Conservation (phyloP, 2,329 filamentous ascomycete genomes). For the Dryadomyces quercivorus region DNA sequence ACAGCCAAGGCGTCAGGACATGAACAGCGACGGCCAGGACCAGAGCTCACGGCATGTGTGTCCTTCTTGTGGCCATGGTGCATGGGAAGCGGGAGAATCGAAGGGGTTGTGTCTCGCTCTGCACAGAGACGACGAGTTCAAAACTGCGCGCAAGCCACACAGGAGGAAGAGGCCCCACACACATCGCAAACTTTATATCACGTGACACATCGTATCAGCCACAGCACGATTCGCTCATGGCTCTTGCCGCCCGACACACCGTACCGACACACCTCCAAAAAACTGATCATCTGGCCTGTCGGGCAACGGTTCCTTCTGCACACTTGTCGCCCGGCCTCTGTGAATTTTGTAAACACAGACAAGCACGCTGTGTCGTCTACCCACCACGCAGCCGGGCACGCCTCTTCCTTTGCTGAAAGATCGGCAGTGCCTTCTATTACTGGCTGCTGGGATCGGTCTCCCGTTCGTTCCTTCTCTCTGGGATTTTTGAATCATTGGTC, state of each 20-base stretch:
- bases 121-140: background rate
- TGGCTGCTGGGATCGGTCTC: background rate
- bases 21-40: too few species aligned
- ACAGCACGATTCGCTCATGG: background rate
- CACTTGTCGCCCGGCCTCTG: background rate
- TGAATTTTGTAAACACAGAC: background rate
- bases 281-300: background rate
- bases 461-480: background rate
- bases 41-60: too few species aligned
- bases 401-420: background rate
- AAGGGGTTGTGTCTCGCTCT: too few species aligned
- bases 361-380: background rate
- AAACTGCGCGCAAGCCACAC: background rate
- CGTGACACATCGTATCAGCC: background rate
- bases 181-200: background rate
- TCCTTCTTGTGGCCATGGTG: too few species aligned
- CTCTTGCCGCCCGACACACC: slow-evolving; percentile 2
- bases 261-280: background rate
- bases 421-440: background rate
- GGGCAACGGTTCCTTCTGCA: background rate
- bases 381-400: background rate
- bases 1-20: too few species aligned
- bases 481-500: background rate
- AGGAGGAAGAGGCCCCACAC: background rate
- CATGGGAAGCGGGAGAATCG: too few species aligned